Conservation (phyloP, 1,284 basidiomycete genomes). For the Coniferiporia weirii region DNA sequence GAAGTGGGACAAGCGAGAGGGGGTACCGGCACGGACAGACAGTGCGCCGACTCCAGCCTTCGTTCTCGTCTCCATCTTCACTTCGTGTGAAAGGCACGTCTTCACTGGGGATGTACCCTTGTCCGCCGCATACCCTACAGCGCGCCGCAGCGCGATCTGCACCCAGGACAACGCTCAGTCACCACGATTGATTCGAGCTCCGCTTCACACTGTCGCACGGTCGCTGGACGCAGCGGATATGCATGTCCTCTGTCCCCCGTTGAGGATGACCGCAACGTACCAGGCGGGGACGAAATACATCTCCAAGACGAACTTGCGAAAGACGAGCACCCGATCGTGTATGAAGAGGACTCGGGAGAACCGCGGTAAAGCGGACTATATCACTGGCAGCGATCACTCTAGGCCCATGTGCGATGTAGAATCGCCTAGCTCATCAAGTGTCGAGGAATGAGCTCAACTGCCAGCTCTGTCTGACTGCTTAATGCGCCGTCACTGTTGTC, state of each 20-base stretch:
- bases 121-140: conserved; percentile 3
- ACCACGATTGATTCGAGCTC: conserved; percentile 46
- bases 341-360: conserved; percentile 23
- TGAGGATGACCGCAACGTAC: conserved; percentile 11
- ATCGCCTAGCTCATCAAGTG: conserved; percentile 1
- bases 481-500: no score
- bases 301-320: conserved; percentile 37
- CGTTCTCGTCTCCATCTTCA: no score
- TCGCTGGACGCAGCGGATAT: conserved; percentile 42
- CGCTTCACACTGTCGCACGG: conserved; percentile 47
- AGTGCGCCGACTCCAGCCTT: not conserved
- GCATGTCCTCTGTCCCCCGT: no score
- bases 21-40: conserved; percentile 22
- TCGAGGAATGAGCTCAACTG: conserved; percentile 9
- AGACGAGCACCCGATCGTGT: conserved; percentile 36
- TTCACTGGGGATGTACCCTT: not conserved
- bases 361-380: conserved; percentile 1
- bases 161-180: conserved; percentile 20
- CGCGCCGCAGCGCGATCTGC: conserved; percentile 3
- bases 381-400: not conserved
- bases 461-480: not conserved
- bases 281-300: conserved; percentile 31
- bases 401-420: not conserved
- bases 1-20: conserved; percentile 53
- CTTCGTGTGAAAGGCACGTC: no score